Percentiles rank a stretch among this genome's conserved stretches.
phyloP scores from a whole-genome alignment of 768 basidiomycete genomes.

The Fomitopsis pulvina region DNA sequence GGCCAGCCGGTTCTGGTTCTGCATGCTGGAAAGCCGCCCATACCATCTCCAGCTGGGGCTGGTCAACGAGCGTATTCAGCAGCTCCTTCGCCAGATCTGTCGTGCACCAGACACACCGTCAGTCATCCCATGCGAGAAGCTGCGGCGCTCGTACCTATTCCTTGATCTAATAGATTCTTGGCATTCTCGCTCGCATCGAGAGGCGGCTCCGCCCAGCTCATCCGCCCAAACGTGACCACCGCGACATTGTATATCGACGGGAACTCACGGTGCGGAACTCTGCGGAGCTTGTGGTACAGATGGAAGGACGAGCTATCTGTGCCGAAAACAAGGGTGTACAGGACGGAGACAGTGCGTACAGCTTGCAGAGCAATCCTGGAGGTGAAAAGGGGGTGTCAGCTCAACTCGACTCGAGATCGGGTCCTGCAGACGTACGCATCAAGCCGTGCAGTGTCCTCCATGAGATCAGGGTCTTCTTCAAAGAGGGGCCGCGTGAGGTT shows the following conservation, averaged over 20 bases:
- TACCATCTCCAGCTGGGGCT: constrained; percentile 24
- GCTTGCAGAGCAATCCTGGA: constrained; percentile 45
- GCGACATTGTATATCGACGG: constrained; percentile 64
- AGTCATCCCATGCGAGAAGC: neutral
- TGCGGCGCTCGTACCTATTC: constrained; percentile 12
- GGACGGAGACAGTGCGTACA: constrained; percentile 47
- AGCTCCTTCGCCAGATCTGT: constrained; percentile 23
- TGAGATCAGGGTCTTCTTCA: constrained; percentile 25
- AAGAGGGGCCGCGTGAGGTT: constrained; percentile 52
- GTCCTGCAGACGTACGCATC: constrained; percentile 30
- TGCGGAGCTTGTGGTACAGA: constrained; percentile 52
- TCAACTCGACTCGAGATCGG: neutral
- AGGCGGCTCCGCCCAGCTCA: constrained; percentile 50
- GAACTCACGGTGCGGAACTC: constrained; percentile 46
- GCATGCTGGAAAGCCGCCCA: constrained; percentile 23
- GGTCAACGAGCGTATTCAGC: constrained; percentile 25
- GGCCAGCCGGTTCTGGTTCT: neutral
- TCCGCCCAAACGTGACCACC: constrained; percentile 67
- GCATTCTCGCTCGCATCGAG: constrained; percentile 6
- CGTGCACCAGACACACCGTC: neutral
- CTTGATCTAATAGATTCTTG: constrained; percentile 17
- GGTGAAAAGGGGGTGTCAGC: constrained; percentile 5
- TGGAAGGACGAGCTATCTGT: constrained; percentile 36
- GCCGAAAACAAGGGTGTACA: constrained; percentile 58
- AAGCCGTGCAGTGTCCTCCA: constrained; percentile 28